Evolutionary conservation across 768 basidiomycete genomes (phyloP).

Genomic region (Tubosaeta sp.): DNA sequence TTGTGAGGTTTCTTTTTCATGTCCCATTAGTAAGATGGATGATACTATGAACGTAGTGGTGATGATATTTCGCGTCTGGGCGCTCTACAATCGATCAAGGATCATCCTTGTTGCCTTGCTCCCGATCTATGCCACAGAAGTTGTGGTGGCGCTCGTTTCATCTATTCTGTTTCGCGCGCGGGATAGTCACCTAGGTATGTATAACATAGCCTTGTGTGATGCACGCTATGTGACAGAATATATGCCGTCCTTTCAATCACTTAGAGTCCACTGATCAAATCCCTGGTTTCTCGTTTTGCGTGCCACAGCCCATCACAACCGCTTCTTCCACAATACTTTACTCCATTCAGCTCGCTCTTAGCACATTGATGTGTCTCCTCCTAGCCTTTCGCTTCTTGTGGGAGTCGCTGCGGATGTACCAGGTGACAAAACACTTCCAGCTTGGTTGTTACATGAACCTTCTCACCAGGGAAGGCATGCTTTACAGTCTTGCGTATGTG

Average conservation of each 20-base stretch:
- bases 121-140: neutral
- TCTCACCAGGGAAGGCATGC: neutral
- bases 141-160: neutral
- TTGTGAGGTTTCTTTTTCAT: neutral
- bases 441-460: neutral
- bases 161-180: neutral
- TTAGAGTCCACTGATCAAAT: too few relatives aligned
- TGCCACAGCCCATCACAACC: neutral
- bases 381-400: neutral
- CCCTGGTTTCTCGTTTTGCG: too few relatives aligned
- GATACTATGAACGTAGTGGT: neutral
- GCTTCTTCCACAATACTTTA: too few relatives aligned
- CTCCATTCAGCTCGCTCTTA: neutral
- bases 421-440: neutral
- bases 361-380: neutral
- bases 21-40: neutral
- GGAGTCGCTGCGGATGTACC: neutral
- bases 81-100: neutral
- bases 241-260: too few relatives aligned
- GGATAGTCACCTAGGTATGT: neutral
- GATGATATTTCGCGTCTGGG: constrained; percentile 3
- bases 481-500: neutral
- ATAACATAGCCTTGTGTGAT: neutral
- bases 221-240: too few relatives aligned
- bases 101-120: neutral